Base-by-base conservation (phyloP, 2,329 filamentous ascomycete species). In the Dendrostoma leiphaemia region DNA sequence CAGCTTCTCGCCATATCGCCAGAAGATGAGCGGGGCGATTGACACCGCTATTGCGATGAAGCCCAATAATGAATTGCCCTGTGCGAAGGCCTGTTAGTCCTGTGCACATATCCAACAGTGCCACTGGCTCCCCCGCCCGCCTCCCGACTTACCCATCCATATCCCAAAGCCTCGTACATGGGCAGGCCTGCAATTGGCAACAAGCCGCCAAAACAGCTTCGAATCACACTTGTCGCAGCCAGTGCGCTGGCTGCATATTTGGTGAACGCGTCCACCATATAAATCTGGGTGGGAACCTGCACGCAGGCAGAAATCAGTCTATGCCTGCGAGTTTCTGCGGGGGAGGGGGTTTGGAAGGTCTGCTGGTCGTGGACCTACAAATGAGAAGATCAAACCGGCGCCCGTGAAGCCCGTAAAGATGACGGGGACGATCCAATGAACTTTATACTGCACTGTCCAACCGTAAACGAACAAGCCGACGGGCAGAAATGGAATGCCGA, bases 221-320 rank as follows among this genome's bases (percentile, higher is more conserved):
- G 67, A 2, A 85, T 66, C 0, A 85, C 75, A 0, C 81, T 82
- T 52, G 74, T 83, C 0, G 82, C 83, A 0, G 84, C 83, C 2
- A 86, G 74, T 0, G 69, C 70, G 13, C 66, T 70, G 4, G 71
- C 71, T 0, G 71, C 71, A 54, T 73, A 71, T 34, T 68, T 61
- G 23, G 63, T 67, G 48, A 69, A 71, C 12, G 77, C 74, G 52
- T 86, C 82, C 13, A 85, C 77, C 4, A 85, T 69, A 59, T 88
- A 88, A 1, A 78, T 79, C 49, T 79, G 75, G n/a, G 79, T 69
- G 0, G 74, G 71, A n/a, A n/a, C n/a, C n/a, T n/a, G n/a, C n/a
- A n/a, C n/a, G n/a, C n/a, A n/a, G n/a, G n/a, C n/a, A n/a, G n/a
- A n/a, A n/a, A n/a, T n/a, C n/a, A n/a, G n/a, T n/a, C n/a, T n/a